Evolutionary conservation across 306 rosid genomes (phyloP).

Genomic region (Psophocarpus tetragonolobus): DNA sequence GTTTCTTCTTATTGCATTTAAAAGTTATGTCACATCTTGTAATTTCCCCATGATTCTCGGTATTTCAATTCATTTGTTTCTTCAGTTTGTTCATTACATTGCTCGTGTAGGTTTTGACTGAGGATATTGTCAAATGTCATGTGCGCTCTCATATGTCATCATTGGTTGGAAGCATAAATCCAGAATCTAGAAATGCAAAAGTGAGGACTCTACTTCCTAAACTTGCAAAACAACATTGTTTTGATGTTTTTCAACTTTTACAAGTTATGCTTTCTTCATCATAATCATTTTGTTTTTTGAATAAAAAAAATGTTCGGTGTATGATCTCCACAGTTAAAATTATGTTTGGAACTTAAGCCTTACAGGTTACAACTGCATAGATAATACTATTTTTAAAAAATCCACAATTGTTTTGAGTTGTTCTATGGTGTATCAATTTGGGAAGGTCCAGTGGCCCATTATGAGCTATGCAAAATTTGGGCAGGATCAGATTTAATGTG

Average conservation of each 20-base stretch:
- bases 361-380: neutral
- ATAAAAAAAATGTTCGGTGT: neutral
- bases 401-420: neutral
- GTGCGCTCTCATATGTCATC: slow-evolving; percentile 65
- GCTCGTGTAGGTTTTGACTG: slow-evolving; percentile 62
- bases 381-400: neutral
- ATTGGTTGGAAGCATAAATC: slow-evolving; percentile 41
- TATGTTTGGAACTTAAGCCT: neutral
- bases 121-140: slow-evolving; percentile 80
- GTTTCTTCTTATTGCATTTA: neutral
- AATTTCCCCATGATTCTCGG: slow-evolving; percentile 6
- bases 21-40: neutral
- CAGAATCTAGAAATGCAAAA: slow-evolving; percentile 62
- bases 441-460: neutral
- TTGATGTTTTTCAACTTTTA: neutral
- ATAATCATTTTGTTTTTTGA: neutral
- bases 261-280: neutral
- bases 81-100: slow-evolving; percentile 8
- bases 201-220: slow-evolving; percentile 50
- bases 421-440: neutral
- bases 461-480: neutral
- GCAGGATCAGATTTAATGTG: neutral
- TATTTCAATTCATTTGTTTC: slow-evolving; percentile 14
- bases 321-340: neutral
- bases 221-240: slow-evolving; percentile 1